Percentiles rank a stretch among this genome's conserved stretches.
These are phyloP conservation scores for Monilinia polystroma DNA, from an alignment of 2,329 filamentous ascomycete species.

Conservation along the genomic window DNA sequence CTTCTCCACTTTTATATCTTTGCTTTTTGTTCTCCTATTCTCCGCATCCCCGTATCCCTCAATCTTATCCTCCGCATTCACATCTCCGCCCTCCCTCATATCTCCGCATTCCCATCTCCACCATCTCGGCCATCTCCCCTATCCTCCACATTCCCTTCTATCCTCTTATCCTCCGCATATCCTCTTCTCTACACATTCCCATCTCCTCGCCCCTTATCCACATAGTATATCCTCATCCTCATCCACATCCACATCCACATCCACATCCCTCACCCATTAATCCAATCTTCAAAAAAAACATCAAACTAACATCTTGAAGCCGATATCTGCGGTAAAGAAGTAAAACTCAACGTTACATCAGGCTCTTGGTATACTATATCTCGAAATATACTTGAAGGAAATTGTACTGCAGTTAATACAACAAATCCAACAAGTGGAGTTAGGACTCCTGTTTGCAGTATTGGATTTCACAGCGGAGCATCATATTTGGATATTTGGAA, in stretches of 20 bases:
- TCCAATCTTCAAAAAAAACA: no score
- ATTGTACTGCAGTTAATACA: conserved; percentile 8
- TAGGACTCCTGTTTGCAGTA: not conserved
- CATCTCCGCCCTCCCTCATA: not conserved
- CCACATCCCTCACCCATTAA: not conserved
- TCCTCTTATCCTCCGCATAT: no score
- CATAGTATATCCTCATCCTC: not conserved
- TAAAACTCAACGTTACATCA: conserved; percentile 8
- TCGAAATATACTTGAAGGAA: not conserved
- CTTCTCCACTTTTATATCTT: no score
- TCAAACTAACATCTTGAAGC: not conserved
- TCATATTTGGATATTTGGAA: conserved; percentile 5
- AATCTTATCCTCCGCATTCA: no score
- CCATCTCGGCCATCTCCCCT: no score
- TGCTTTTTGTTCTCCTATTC: no score
- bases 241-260: no score
- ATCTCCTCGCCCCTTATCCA: no score
- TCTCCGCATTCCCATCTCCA: no score
- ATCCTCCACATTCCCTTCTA: no score
- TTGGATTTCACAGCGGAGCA: not conserved
- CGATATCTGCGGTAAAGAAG: conserved; percentile 8
- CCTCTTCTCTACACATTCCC: no score
- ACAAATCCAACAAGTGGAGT: not conserved
- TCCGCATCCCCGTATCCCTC: no score
- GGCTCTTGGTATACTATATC: conserved; percentile 6